Base-by-base conservation (phyloP, 495 filamentous ascomycete genomes). In the Penicillium angulare region DNA sequence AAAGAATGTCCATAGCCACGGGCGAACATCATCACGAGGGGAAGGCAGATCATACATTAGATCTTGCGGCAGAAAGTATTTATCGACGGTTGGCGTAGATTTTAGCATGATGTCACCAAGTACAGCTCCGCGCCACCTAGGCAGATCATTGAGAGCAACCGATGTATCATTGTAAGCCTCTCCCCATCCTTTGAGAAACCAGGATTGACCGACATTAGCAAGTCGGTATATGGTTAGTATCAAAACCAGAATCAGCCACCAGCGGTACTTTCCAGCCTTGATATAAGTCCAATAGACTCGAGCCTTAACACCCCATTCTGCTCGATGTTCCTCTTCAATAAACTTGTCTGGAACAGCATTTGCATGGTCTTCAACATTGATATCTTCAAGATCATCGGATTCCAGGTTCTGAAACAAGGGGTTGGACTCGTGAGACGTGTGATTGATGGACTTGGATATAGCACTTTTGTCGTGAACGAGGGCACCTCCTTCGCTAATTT, bases 181-280 rank as follows among this genome's bases (percentile, higher is more conserved):
- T 39, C 86, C 88, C 89, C 89, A 95, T 55, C 80, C 77, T 57
- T 95, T 92, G 36, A 95, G 79, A 46, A 90, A 92, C 86, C 88
- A 95, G 12, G 79, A 81, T 56, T 87, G 79, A 21, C 67, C 79
- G 42, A 90, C 67, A 47, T 78, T 73, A 22, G 78, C 57, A 4
- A 84, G 54, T 17, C 89, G 84, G 56, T 80, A 86, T 0, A 85
- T 38, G 16, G 77, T 60, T 20, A 89, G 75, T 16, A 84, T 64
- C 2, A 75, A 36, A 38, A 90, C 69, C 18, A 90, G 71, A 5
- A 77, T 55, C 15, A 63, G 56, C 89, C 89, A 95, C 81, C 84
- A 91, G 36, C 67, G 71, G 7, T 89, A 74, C 32, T 79, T 83
- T 5, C 88, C 88, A 9, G 88, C 86, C 69, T 82, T 86, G 55